Evolutionary conservation across 306 rosid genomes (phyloP).

Genomic region (Canavalia gladiata): DNA sequence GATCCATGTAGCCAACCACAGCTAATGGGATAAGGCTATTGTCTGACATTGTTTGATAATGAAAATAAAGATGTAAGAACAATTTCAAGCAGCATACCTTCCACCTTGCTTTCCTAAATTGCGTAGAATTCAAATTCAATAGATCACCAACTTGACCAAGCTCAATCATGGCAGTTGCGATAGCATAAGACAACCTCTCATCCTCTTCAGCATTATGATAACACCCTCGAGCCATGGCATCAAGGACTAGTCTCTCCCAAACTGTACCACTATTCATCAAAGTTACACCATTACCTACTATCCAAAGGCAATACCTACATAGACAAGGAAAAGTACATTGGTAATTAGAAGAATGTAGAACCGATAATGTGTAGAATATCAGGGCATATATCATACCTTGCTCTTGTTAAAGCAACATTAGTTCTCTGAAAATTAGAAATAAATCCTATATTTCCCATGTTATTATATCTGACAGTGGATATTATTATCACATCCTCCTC

Average conservation of each 20-base stretch:
- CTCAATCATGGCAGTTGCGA: constrained; percentile 52
- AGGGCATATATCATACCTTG: constrained; percentile 55
- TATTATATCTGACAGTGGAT: constrained; percentile 60
- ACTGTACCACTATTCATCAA: constrained; percentile 55
- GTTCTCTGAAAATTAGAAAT: constrained; percentile 64
- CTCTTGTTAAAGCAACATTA: constrained; percentile 71
- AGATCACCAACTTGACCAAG: constrained; percentile 52
- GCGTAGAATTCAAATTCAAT: constrained; percentile 42
- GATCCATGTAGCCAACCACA: too few species aligned
- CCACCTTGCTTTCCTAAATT: constrained; percentile 60
- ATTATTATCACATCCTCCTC: constrained; percentile 67
- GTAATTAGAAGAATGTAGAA: background rate
- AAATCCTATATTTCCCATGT: constrained; percentile 61
- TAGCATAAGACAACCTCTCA: constrained; percentile 55
- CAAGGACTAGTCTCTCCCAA: constrained; percentile 57
- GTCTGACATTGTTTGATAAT: background rate
- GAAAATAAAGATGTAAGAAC: background rate
- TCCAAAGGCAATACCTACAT: constrained; percentile 69
- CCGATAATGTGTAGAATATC: background rate
- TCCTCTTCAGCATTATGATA: constrained; percentile 61
- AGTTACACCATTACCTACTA: constrained; percentile 63
- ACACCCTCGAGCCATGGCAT: constrained; percentile 56
- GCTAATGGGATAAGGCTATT: too few species aligned
- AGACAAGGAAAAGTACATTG: constrained; percentile 10
- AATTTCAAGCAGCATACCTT: constrained; percentile 54